Evolutionary conservation across 495 filamentous ascomycete genomes (phyloP).

Genomic region (Collariella sp.): DNA sequence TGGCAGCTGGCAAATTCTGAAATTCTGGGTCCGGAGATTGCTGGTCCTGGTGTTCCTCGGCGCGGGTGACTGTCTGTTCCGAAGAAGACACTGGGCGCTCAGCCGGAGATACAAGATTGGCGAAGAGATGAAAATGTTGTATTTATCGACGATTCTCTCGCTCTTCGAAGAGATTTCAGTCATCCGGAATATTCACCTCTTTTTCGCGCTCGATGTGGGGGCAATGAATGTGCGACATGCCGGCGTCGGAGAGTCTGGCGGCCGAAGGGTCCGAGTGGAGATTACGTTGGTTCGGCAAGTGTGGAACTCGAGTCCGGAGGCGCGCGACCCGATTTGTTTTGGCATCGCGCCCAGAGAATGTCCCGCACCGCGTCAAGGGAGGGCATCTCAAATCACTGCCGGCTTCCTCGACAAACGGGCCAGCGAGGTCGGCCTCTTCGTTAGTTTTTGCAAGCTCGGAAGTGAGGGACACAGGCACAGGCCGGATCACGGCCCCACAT

Average conservation of each 20-base stretch:
- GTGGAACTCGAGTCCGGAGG: constrained; percentile 8
- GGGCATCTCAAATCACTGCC: too few species aligned
- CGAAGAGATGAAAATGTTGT: too few species aligned
- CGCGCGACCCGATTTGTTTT: constrained; percentile 1
- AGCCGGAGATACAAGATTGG: neutral
- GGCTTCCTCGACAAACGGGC: too few species aligned
- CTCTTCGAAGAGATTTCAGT: too few species aligned
- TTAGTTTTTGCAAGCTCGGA: too few species aligned
- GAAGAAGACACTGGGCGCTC: neutral
- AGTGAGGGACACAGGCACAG: too few species aligned
- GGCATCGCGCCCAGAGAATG: neutral
- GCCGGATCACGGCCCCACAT: too few species aligned
- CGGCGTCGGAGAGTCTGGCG: constrained; percentile 2
- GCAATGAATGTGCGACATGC: neutral
- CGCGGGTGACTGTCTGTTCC: neutral
- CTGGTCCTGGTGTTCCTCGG: neutral
- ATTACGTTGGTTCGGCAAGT: constrained; percentile 9
- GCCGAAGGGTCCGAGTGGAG: constrained; percentile 10
- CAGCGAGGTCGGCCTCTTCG: too few species aligned
- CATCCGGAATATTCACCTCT: too few species aligned
- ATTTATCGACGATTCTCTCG: too few species aligned
- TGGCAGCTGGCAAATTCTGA: neutral
- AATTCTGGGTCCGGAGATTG: constrained; percentile 4
- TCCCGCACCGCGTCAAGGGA: neutral
- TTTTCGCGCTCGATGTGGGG: neutral